Base-by-base conservation (phyloP, 2,329 filamentous ascomycete genomes). In the Amesomyces nigricolor region DNA sequence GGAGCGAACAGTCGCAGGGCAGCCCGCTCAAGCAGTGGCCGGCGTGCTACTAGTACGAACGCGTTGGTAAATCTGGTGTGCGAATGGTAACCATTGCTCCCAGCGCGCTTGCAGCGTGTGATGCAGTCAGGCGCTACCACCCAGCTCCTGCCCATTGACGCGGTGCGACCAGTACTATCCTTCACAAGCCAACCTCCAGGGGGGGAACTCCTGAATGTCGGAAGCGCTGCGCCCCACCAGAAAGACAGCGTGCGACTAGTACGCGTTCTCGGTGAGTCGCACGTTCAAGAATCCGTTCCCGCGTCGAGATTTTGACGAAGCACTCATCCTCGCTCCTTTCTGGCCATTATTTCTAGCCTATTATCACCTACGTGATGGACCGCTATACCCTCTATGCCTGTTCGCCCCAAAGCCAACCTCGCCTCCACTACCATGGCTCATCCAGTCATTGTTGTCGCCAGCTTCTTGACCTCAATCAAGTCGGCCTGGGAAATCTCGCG, bases 381-480 rank as follows among this genome's bases (percentile, higher is more conserved):
- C 5, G 45, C 52, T 19, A 49, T 54, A 8, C 52, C 52, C 52
- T 49, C 42, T 35, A 35, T 35, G 29, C 32, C 29, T 47, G 30
- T 11, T 11, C 7, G 2, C 30, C 30, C 30, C 30, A 32, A 32
- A 11, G 8, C 3, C 11, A 32, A 32, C 30, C 45, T 4, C 17
- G n/a, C 46, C 46, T 35, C 39, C 46, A 49, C 49, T 39, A 54
- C 45, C 30, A 54, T 54, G 32, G 2, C 39, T 54, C n/a, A 54
- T 32, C 30, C 30, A 11, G 8, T 32, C 30, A 32, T 32, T 9
- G 30, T 32, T 6, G 19, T 54, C 38, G 51, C 45, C 40, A 54
- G 45, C 38, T 48, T 54, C 43, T 54, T 54, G 39, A 54, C 52
- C 37, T 45, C 46, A n/a, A 54, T 54, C 44, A 54, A 11, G 30